A percentile compares a stretch with the other conserved stretches of the same genome.
Conservation (phyloP, 805 yeast genomes). For the Candida dajiaensis region DNA sequence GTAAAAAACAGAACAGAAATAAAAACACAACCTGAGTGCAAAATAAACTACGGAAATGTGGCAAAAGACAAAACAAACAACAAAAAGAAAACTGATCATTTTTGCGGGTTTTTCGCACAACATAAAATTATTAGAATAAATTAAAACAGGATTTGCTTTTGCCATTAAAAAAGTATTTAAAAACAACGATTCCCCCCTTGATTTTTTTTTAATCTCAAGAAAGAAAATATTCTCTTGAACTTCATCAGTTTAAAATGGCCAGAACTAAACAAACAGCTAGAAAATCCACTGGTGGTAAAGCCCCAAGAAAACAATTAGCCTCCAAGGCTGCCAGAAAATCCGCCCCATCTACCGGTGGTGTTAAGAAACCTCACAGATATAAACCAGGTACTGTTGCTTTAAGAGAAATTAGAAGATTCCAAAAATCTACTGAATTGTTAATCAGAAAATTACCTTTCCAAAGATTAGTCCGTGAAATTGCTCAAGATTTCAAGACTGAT, state of each 20-base stretch:
- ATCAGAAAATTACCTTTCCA: constrained; percentile 96
- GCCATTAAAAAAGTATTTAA: background rate
- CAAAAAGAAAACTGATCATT: background rate
- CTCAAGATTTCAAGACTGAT: constrained; percentile 88
- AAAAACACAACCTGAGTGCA: background rate
- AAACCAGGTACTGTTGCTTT: constrained; percentile 96
- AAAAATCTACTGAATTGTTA: constrained; percentile 88
- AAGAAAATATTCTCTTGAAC: too few relatives aligned
- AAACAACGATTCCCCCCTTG: background rate
- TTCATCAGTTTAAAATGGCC: constrained; percentile 47
- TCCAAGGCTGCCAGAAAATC: constrained; percentile 91
- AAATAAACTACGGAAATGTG: background rate
- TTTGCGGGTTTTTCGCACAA: background rate
- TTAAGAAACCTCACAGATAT: constrained; percentile 91
- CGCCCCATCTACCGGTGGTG: constrained; percentile 89
- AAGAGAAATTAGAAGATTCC: constrained; percentile 96
- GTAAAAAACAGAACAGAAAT: background rate
- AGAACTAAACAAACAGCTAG: constrained; percentile 93
- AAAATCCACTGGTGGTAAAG: constrained; percentile 93
- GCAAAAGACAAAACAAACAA: background rate
- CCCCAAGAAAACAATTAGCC: constrained; percentile 90
- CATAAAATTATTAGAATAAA: background rate
- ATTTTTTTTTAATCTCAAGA: too few relatives aligned
- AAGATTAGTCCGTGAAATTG: constrained; percentile 91
- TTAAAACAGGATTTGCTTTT: background rate